Evolutionary conservation across 495 filamentous ascomycete species (phyloP), one percentile per base, ranked within the genome.

Genomic region (Hypoxylon fuscum): DNA sequence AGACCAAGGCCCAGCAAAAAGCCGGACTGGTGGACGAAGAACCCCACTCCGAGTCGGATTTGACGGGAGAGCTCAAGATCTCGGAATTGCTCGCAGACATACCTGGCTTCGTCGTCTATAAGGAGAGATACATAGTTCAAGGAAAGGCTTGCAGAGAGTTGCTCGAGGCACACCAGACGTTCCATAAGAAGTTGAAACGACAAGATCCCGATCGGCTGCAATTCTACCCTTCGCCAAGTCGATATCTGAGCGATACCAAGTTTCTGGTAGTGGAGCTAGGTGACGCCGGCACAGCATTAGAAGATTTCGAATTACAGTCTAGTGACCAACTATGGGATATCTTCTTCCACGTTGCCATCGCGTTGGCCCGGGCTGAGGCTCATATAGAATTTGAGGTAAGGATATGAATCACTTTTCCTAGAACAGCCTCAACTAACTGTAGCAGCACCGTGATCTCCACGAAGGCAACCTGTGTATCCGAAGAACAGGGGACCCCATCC

Each of bases 41-140:
- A 42, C 76, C 78, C 0, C 79, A 77, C 65, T 74, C 61, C 20
- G 78, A 77, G 41, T 68, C 69, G 25, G 73, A 75, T 49, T 61
- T 79, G 41, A 55, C 62, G 8, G 73, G 84, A 0, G 93, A 97
- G 70, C 78, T 94, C 17, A 81, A 81, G 51, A 88, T 95, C 52
- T 86, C 93, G 15, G 87, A 91, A 54, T 87, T 83, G 52, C 82
- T 97, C 18, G 86, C 89, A 42, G 83, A 85, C 14, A 86, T 94
- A 38, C 91, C 91, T 1, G 93, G 93, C n/a, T 97, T 96, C 72
- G 90, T 92, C n/a, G 81, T 88, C n/a, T 94, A 94, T 76, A 86
- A 92, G 66, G 87, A 89, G 40, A 83, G 90, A 5, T 87, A 89
- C 41, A 78, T 97, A 6, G 78, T 96, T 0, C 76, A 86, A 64